Evolutionary conservation across 2,329 filamentous ascomycete genomes (phyloP).

Genomic region (Hansfordia pulvinata): DNA sequence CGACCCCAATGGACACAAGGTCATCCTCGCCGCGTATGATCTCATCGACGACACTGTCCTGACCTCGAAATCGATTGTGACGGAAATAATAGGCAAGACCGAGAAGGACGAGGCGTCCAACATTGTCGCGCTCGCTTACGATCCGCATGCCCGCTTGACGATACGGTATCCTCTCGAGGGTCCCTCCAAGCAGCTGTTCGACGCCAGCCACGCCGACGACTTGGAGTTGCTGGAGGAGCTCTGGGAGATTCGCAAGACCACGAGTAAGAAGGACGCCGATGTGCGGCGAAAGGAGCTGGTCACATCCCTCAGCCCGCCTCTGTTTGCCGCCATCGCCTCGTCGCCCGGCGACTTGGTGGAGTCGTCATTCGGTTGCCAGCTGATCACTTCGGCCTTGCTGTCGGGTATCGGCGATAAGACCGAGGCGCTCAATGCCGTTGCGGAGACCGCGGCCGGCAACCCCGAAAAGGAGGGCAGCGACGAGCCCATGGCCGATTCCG

Average conservation of each 20-base stretch:
- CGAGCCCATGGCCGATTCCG: conserved; percentile 11
- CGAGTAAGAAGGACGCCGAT: conserved; percentile 84
- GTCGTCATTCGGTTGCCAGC: conserved; percentile 75
- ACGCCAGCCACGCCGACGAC: conserved; percentile 47
- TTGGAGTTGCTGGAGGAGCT: conserved; percentile 63
- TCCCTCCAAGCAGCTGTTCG: conserved; percentile 46
- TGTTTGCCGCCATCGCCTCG: conserved; percentile 61
- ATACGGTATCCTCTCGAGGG: conserved; percentile 74
- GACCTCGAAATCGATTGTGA: conserved; percentile 71
- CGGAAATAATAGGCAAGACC: conserved; percentile 69
- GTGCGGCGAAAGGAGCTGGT: conserved; percentile 64
- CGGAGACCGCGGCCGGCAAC: conserved; percentile 46
- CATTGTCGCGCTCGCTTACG: conserved; percentile 48
- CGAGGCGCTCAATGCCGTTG: conserved; percentile 57
- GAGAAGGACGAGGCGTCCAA: conserved; percentile 48
- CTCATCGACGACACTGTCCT: conserved; percentile 91
- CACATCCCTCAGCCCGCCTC: conserved; percentile 56
- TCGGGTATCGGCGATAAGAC: conserved; percentile 62
- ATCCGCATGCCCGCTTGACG: conserved; percentile 50
- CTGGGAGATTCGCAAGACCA: conserved; percentile 64
- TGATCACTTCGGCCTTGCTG: conserved; percentile 72
- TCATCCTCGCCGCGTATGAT: conserved; percentile 78
- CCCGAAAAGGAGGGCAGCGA: conserved; percentile 27
- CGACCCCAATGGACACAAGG: conserved; percentile 63
- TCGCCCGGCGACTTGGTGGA: conserved; percentile 55